Conservation (phyloP, 2,329 filamentous ascomycete species). For the Myotisia sp. region DNA sequence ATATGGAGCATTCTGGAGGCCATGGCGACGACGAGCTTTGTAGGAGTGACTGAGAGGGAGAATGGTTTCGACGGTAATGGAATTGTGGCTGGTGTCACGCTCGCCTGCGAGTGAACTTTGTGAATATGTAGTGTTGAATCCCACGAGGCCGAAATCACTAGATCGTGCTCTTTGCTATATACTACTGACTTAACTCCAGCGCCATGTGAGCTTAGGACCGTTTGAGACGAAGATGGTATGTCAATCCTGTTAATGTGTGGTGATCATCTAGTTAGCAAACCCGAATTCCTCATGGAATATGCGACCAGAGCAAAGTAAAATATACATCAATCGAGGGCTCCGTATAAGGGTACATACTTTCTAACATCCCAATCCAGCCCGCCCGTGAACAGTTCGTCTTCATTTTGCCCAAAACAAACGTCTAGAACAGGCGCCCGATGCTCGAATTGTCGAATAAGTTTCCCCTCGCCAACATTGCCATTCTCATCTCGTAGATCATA, state of each 20-base stretch:
- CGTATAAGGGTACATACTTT: slow-evolving; percentile 49
- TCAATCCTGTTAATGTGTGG: slow-evolving; percentile 46
- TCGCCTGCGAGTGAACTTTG: slow-evolving; percentile 39
- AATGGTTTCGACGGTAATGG: slow-evolving; percentile 75
- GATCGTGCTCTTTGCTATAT: slow-evolving; percentile 59
- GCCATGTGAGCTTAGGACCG: slow-evolving; percentile 61
- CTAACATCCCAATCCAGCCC: slow-evolving; percentile 79
- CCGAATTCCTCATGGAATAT: no score
- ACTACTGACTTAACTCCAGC: slow-evolving; percentile 70
- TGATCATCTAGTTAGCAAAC: no score
- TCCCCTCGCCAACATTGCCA: slow-evolving; percentile 42
- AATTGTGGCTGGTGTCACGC: slow-evolving; percentile 45
- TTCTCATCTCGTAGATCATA: slow-evolving; percentile 56
- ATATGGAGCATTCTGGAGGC: slow-evolving; percentile 84
- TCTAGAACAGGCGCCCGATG: slow-evolving; percentile 78
- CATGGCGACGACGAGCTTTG: slow-evolving; percentile 91
- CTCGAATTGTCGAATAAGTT: slow-evolving; percentile 58
- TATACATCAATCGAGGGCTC: no score
- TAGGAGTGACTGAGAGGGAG: slow-evolving; percentile 61
- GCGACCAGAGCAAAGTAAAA: no score
- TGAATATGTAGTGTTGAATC: slow-evolving; percentile 82
- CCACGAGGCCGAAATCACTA: slow-evolving; percentile 87
- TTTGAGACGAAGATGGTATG: slow-evolving; percentile 56
- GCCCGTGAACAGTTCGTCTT: slow-evolving; percentile 71
- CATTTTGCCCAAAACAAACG: slow-evolving; percentile 73